phyloP scores from a whole-genome alignment of 352 stramenopile species.

The Globisporangium solare region DNA sequence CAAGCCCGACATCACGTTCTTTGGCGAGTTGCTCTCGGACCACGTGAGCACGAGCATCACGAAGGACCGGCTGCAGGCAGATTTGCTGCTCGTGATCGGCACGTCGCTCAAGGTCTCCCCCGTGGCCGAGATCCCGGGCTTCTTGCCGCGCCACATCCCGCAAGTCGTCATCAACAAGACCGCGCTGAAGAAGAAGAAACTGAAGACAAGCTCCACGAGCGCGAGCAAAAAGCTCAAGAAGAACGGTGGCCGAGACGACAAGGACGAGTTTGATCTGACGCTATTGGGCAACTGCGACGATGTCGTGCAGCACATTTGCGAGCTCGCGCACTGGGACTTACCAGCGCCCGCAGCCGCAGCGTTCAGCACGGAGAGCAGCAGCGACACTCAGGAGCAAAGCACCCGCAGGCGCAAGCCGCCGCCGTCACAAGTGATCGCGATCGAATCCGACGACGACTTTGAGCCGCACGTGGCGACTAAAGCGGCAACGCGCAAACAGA shows the following conservation, averaged over 20 bases:
- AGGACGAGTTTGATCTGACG: slow-evolving; percentile 68
- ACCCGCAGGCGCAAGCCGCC: neutral
- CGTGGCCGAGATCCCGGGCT: slow-evolving; percentile 89
- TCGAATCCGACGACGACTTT: slow-evolving; percentile 3
- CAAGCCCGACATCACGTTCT: slow-evolving; percentile 98
- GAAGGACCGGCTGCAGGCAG: slow-evolving; percentile 71
- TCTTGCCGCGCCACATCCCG: slow-evolving; percentile 71
- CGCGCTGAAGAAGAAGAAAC: slow-evolving; percentile 72
- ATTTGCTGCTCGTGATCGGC: slow-evolving; percentile 97
- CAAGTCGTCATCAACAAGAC: slow-evolving; percentile 91
- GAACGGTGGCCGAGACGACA: slow-evolving; percentile 13
- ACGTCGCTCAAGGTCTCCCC: slow-evolving; percentile 96
- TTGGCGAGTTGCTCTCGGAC: slow-evolving; percentile 91
- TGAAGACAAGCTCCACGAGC: slow-evolving; percentile 18
- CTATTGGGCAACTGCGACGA: slow-evolving; percentile 77
- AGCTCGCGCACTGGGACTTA: slow-evolving; percentile 48
- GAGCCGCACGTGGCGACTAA: neutral
- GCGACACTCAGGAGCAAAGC: neutral
- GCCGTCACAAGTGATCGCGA: neutral
- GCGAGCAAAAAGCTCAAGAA: slow-evolving; percentile 27
- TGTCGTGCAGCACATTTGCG: slow-evolving; percentile 67
- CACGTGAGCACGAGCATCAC: slow-evolving; percentile 82
- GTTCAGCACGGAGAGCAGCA: too few relatives aligned
- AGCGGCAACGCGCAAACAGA: slow-evolving; percentile 9
- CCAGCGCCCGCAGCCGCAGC: neutral